These are phyloP conservation scores for Eutrema japonicum DNA, from an alignment of 345 rosid species.

Conservation along the genomic window DNA sequence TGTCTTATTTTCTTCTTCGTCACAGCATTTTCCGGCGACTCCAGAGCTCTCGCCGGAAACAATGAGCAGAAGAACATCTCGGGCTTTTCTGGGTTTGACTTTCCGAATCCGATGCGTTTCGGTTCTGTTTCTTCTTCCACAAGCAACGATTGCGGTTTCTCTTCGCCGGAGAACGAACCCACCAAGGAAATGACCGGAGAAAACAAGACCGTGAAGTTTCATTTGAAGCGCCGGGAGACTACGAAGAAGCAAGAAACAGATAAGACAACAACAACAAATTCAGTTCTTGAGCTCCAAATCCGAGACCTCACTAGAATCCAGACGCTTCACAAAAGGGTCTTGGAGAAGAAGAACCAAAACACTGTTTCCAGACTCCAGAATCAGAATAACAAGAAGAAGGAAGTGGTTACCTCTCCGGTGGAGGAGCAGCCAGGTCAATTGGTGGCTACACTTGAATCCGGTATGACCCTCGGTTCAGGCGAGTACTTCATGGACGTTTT, in stretches of 20 bases:
- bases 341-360: constrained; percentile 82
- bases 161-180: constrained; percentile 45
- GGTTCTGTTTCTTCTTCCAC: constrained; percentile 73
- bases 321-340: constrained; percentile 61
- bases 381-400: constrained; percentile 22
- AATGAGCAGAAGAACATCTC: constrained; percentile 55
- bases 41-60: constrained; percentile 45
- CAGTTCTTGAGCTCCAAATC: constrained; percentile 54
- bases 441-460: constrained; percentile 82
- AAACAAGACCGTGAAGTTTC: constrained; percentile 60
- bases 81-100: constrained; percentile 61
- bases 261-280: constrained; percentile 46
- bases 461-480: constrained; percentile 83
- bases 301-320: constrained; percentile 78
- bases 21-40: constrained; percentile 44
- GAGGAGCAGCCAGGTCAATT: constrained; percentile 56
- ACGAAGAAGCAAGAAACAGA: constrained; percentile 28
- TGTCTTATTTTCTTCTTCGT: constrained; percentile 49
- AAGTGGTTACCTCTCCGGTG: constrained; percentile 39
- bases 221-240: constrained; percentile 59
- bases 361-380: constrained; percentile 50
- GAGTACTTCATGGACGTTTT: constrained; percentile 96
- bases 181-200: constrained; percentile 20
- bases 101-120: constrained; percentile 69
- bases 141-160: constrained; percentile 57